These are phyloP conservation scores for Wickerhamomyces queroliae DNA, from an alignment of 805 yeast species.

Conservation along the genomic window DNA sequence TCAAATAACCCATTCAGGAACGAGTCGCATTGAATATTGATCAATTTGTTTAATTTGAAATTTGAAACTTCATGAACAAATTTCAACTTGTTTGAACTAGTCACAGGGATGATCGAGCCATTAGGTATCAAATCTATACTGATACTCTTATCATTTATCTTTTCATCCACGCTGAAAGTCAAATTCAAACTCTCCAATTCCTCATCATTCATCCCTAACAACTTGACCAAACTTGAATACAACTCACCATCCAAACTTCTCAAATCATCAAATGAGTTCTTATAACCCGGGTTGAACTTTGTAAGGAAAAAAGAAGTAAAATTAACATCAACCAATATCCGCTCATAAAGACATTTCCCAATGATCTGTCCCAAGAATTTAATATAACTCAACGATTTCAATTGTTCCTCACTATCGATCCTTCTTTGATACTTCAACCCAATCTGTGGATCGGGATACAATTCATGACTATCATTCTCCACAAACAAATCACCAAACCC, in stretches of 20 bases:
- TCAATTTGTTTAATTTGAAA: conserved; percentile 64
- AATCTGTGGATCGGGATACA: conserved; percentile 69
- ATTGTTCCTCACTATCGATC: conserved; percentile 25
- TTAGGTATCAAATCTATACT: conserved; percentile 54
- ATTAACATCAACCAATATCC: conserved; percentile 70
- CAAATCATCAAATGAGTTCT: conserved; percentile 75
- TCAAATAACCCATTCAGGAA: conserved; percentile 68
- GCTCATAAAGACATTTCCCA: conserved; percentile 87
- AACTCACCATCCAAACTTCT: conserved; percentile 63
- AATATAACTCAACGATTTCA: conserved; percentile 27
- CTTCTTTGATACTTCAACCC: conserved; percentile 28
- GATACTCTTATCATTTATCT: conserved; percentile 29
- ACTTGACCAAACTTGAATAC: conserved; percentile 56
- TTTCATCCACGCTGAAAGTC: conserved; percentile 58
- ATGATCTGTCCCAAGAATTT: conserved; percentile 75
- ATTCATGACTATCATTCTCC: conserved; percentile 45
- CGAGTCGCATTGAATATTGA: conserved; percentile 50
- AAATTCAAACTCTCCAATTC: conserved; percentile 54
- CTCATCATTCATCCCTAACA: conserved; percentile 46
- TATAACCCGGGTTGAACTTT: conserved; percentile 37
- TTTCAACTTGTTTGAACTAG: conserved; percentile 52
- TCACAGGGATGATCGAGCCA: conserved; percentile 57
- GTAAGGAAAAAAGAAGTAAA: conserved; percentile 84
- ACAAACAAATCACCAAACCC: conserved; percentile 50
- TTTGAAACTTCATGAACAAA: conserved; percentile 76